Evolutionary conservation across 805 yeast species (phyloP), one percentile per base, ranked within the genome.

Genomic region (Komagataella pastoris): DNA sequence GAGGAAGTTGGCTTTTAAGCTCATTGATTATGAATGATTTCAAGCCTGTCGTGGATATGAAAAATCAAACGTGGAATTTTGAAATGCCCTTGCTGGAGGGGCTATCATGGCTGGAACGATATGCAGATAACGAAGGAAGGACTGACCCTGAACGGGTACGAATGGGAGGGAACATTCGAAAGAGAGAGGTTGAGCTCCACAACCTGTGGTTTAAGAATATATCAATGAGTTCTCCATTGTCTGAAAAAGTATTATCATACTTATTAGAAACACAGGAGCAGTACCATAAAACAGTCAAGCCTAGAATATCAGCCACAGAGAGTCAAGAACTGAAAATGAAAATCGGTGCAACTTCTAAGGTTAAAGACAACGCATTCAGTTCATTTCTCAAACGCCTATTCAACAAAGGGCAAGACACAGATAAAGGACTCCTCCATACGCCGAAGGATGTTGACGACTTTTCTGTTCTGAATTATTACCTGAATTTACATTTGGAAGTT

Each of bases 1-100:
- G 89, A 1, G 90, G 89, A 0, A 75, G 83, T 48, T 83, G 90
- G 89, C 63, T 81, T 7, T 76, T 83, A 1, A 75, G 83, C 47
- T 74, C 77, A 18, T 55, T 75, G 30, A 61, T 69, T 6, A 51
- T 70, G 12, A 63, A 73, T 55, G 70, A 71, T 55, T 74, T 71
- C 58, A 55, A 65, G 17, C 57, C 70, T 1, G 56, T 70, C n/a
- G 52, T 53, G 4, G 54, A 64, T 50, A 40, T 68, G 47, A 56
- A 55, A 40, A 55, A 59, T 17, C 55, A 57, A 21, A 53, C 64
- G 5, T 73, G 81, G 81, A 65, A 68, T 50, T 57, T 77, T 10
- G 64, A 65, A 17, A 70, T 71, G 10, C 77, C 80, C 3, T 63
- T 81, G 44, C 62, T 82, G 18, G 75, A 71, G 58, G 87, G 87